Percentiles rank a stretch among this genome's conserved stretches.
phyloP scores from a whole-genome alignment of 2,329 filamentous ascomycete genomes.

The Alternaria ethzedia region DNA sequence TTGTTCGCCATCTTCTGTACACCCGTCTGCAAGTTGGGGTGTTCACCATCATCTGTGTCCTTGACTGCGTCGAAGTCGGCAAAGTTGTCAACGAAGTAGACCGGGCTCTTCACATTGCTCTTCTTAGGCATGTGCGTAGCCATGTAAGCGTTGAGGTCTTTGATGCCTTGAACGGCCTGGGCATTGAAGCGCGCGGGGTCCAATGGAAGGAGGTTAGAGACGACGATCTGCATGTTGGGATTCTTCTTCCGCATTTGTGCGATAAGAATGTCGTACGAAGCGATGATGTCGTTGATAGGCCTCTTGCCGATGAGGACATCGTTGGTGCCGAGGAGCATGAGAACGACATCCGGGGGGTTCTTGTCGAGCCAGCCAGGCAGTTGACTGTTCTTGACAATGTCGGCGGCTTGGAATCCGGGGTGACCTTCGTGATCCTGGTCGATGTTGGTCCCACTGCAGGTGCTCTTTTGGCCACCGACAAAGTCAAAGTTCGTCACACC shows the following conservation, averaged over 20 bases:
- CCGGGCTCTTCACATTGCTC: conserved; percentile 26
- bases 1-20: conserved; percentile 39
- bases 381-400: conserved; percentile 48
- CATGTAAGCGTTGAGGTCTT: conserved; percentile 24
- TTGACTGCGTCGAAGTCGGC: conserved; percentile 35
- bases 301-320: conserved; percentile 50
- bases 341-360: conserved; percentile 52
- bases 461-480: conserved; percentile 43
- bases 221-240: conserved; percentile 49
- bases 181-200: conserved; percentile 32
- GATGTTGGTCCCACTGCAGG: conserved; percentile 48
- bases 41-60: conserved; percentile 44
- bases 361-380: conserved; percentile 50
- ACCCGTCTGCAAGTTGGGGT: conserved; percentile 37
- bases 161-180: conserved; percentile 22
- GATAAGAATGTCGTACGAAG: conserved; percentile 49
- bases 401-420: conserved; percentile 50
- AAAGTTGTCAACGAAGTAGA: conserved; percentile 40
- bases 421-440: conserved; percentile 57
- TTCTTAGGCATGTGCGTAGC: conserved; percentile 28
- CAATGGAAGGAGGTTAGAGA: conserved; percentile 40
- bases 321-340: conserved; percentile 57
- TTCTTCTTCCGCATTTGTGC: conserved; percentile 53
- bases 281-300: conserved; percentile 41
- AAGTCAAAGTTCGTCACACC: conserved; percentile 42